Percentiles rank a stretch among this genome's conserved stretches.
These are phyloP conservation scores for Seiridium cupressi DNA, from an alignment of 2,329 filamentous ascomycete species.

Conservation along the genomic window DNA sequence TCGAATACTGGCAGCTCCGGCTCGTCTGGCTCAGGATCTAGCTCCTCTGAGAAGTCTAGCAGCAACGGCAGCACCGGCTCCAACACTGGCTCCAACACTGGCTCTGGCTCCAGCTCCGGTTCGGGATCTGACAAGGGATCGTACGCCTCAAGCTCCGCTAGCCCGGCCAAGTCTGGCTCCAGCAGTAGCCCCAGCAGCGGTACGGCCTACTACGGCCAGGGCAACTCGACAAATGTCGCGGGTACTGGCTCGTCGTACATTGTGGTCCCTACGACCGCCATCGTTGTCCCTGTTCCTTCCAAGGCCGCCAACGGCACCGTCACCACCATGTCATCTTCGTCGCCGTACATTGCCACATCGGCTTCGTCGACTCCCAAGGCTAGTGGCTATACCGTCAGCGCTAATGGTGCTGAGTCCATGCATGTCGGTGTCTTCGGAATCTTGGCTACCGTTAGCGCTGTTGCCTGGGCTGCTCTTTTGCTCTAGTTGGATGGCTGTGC, in stretches of 20 bases:
- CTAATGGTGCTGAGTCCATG: neutral
- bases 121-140: neutral
- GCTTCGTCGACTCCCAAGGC: neutral
- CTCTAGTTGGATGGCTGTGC: too few relatives aligned
- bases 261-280: neutral
- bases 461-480: neutral
- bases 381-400: neutral
- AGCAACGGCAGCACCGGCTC: conserved; percentile 58
- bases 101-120: neutral
- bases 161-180: neutral
- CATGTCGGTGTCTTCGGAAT: neutral
- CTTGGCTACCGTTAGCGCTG: neutral
- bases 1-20: neutral
- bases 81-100: conserved; percentile 3
- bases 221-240: neutral
- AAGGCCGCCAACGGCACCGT: neutral
- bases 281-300: neutral
- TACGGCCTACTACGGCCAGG: neutral
- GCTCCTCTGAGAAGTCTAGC: neutral
- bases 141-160: neutral
- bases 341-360: neutral
- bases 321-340: neutral
- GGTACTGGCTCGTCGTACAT: neutral
- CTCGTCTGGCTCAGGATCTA: neutral
- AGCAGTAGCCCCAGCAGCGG: neutral